These are phyloP conservation scores for Globisporangium nodosum DNA, from an alignment of 352 stramenopile genomes.

Conservation along the genomic window DNA sequence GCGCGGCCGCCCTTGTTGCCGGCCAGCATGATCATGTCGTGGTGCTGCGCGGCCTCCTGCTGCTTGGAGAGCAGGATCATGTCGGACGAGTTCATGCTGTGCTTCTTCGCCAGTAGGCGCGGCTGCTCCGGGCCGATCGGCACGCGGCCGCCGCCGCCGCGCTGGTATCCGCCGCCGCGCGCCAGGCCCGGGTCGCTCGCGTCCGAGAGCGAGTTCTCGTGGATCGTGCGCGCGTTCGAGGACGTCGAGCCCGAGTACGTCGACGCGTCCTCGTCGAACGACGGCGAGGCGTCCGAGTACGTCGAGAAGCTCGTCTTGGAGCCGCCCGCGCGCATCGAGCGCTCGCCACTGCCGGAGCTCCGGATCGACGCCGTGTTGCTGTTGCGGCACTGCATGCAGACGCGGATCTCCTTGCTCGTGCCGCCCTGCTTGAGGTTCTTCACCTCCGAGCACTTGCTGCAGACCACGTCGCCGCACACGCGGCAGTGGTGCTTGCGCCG, in stretches of 20 bases:
- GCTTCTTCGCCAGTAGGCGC: slow-evolving; percentile 10
- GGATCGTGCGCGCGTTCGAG: slow-evolving; percentile 27
- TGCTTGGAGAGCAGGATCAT: slow-evolving; percentile 24
- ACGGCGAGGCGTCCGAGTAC: slow-evolving; percentile 39
- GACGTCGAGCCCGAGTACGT: slow-evolving; percentile 19
- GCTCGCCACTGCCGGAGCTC: slow-evolving; percentile 33
- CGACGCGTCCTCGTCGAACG: slow-evolving; percentile 40
- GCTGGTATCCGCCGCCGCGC: slow-evolving; percentile 38
- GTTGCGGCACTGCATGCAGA: slow-evolving; percentile 67
- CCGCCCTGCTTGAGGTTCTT: slow-evolving; percentile 63
- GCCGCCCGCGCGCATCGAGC: slow-evolving; percentile 16
- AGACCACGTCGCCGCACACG: slow-evolving; percentile 80
- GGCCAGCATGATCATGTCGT: slow-evolving; percentile 59
- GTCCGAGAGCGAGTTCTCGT: slow-evolving; percentile 47
- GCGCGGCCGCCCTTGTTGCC: slow-evolving; percentile 7
- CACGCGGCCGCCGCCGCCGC: slow-evolving; percentile 14
- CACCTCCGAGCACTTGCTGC: slow-evolving; percentile 79
- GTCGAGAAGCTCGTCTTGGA: slow-evolving; percentile 44
- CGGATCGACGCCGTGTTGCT: slow-evolving; percentile 52
- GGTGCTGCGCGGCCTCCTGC: slow-evolving; percentile 12
- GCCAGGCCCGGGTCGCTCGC: slow-evolving; percentile 35
- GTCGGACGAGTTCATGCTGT: slow-evolving; percentile 18
- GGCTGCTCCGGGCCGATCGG: slow-evolving; percentile 18
- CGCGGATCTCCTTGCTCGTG: slow-evolving; percentile 64
- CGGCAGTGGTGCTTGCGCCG: slow-evolving; percentile 83